Percentiles rank a stretch among this genome's conserved stretches.
Conservation (phyloP, 2,329 filamentous ascomycete species). For the Graphiopsis chlorocephala region DNA sequence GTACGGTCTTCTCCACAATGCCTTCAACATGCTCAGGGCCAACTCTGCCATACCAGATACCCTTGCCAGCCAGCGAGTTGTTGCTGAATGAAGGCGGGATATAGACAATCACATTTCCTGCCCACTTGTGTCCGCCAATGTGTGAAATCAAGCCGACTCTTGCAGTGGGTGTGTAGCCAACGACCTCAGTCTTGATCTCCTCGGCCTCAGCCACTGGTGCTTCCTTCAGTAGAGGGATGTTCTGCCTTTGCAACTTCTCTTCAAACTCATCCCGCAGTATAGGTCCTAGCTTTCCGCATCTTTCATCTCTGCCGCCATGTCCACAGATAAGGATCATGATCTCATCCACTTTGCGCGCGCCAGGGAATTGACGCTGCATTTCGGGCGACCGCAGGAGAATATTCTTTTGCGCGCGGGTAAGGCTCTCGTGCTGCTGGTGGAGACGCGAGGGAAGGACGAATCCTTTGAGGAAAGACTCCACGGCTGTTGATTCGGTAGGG, state of each 20-base stretch:
- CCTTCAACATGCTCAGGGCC: slow-evolving; percentile 74
- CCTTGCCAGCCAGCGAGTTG: slow-evolving; percentile 65
- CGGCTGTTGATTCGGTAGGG: slow-evolving; percentile 57
- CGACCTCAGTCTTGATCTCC: slow-evolving; percentile 35
- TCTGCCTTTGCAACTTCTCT: slow-evolving; percentile 51
- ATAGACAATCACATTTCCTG: slow-evolving; percentile 81
- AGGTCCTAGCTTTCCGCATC: slow-evolving; percentile 80
- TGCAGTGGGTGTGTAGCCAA: slow-evolving; percentile 43
- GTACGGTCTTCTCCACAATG: slow-evolving; percentile 67
- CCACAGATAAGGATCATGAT: slow-evolving; percentile 83
- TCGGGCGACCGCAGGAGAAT: slow-evolving; percentile 47
- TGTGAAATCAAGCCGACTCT: slow-evolving; percentile 72
- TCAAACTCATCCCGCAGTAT: slow-evolving; percentile 70
- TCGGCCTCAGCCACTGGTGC: slow-evolving; percentile 35
- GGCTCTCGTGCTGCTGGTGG: slow-evolving; percentile 57
- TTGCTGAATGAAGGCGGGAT: slow-evolving; percentile 55
- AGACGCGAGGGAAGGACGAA: slow-evolving; percentile 64
- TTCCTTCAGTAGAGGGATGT: slow-evolving; percentile 49
- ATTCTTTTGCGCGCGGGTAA: slow-evolving; percentile 54
- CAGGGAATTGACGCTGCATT: slow-evolving; percentile 47
- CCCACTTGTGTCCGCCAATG: slow-evolving; percentile 81
- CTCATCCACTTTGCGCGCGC: slow-evolving; percentile 62
- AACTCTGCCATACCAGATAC: slow-evolving; percentile 80
- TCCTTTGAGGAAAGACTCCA: slow-evolving; percentile 58
- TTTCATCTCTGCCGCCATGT: slow-evolving; percentile 74